Base-by-base conservation (phyloP, 75 land plant species). In the Pseudotsuga menziesii region DNA sequence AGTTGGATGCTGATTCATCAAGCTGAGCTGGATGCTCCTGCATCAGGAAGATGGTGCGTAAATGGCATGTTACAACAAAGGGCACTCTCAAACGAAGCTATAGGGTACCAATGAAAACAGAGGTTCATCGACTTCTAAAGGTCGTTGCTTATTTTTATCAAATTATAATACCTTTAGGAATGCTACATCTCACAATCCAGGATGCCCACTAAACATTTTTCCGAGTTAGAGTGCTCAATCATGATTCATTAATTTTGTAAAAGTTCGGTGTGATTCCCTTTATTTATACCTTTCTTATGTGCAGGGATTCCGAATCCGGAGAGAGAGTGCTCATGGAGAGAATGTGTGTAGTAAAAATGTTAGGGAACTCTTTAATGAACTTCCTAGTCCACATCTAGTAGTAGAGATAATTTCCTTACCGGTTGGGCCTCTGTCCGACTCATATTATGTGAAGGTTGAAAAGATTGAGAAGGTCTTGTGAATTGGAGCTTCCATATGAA, bases 281-380 rank as follows among this genome's bases (percentile, higher is more conserved):
- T 76, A 36, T 63, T 56, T 20, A 17, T n/a, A 35, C 32, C n/a
- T 78, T 60, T 19, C 6, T 19, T 19, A 27, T 74, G 13, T 57
- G 29, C 78, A 97, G 98, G 99, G 99, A 35, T 97, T 98, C 80
- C 95, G 88, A 71, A 91, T 97, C 54, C 83, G 99, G 77, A 88
- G 99, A 76, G 92, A 97, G 73, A 97, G 82, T 87, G 99, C 99
- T 35, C 99, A 97, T 78, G 98, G 89, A 26, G 98, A 97, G 72
- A 86, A 83, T 44, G 99, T 94, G 2, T 97, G 99, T 73, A 92
- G 99, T 80, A 87, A 97, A 75, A 97, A 97, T 76, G 99, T 97
- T 20, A 90, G 99, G 73, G 99, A 93, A 11, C 83, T 94, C 44
- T 93, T 94, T 70, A 98, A 97, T 80, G 98, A 97, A 76, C 95